These are phyloP conservation scores for Backusella tuberculispora DNA, from an alignment of 192 early-diverging fungal genomes.

Conservation along the genomic window DNA sequence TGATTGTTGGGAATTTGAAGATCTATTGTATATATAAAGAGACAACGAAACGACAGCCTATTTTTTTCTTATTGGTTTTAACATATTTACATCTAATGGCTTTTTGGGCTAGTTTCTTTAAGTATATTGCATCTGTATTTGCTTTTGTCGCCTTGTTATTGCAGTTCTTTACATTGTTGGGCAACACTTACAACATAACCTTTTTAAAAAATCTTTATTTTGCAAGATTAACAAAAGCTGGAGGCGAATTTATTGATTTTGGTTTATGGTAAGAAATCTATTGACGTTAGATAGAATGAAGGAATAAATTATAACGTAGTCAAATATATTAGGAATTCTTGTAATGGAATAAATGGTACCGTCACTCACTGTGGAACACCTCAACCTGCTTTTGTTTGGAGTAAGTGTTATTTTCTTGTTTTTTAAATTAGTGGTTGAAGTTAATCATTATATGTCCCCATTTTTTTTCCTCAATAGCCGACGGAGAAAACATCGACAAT, in stretches of 20 bases:
- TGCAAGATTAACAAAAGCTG: background rate
- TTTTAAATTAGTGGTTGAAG: no score
- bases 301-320: no score
- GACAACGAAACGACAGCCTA: no score
- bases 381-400: background rate
- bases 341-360: background rate
- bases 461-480: background rate
- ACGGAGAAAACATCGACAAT: background rate
- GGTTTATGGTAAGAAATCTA: constrained; percentile 5
- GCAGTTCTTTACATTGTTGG: background rate
- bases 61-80: no score
- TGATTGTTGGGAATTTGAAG: background rate
- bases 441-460: background rate
- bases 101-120: constrained; percentile 3
- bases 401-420: background rate
- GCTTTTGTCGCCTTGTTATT: background rate
- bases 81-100: background rate
- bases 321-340: background rate
- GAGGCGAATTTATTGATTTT: constrained; percentile 4
- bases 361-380: background rate
- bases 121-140: background rate
- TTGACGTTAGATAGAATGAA: no score
- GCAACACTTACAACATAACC: background rate
- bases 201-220: background rate
- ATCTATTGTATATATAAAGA: background rate